Percentiles rank a stretch among this genome's conserved stretches.
Evolutionary conservation across 345 rosid species (phyloP).

Genomic region (Camelina laxa): DNA sequence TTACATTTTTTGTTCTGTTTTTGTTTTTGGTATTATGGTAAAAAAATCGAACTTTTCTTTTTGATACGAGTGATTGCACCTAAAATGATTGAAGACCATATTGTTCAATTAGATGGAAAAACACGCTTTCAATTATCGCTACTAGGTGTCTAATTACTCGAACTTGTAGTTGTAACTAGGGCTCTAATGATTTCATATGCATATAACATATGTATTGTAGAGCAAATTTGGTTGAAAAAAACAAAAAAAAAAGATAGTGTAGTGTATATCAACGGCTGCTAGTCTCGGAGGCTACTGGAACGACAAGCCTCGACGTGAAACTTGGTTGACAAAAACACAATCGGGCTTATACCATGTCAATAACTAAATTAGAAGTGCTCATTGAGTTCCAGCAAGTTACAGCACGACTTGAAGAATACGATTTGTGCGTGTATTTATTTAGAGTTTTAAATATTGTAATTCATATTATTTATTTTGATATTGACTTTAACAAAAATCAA

Average conservation of each 20-base stretch:
- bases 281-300: too few relatives aligned
- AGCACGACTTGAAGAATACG: background rate
- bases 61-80: background rate
- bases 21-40: background rate
- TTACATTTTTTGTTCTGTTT: background rate
- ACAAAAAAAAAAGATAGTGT: background rate
- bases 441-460: background rate
- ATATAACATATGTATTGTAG: background rate
- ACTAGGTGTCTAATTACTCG: background rate
- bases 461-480: background rate
- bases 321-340: background rate
- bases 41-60: background rate
- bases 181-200: background rate
- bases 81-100: background rate
- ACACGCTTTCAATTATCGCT: background rate
- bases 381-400: background rate
- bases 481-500: conserved; percentile 30
- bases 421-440: background rate
- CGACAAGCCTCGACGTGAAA: too few relatives aligned
- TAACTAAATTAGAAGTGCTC: background rate
- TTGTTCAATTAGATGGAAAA: background rate
- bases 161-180: background rate
- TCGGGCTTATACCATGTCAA: background rate
- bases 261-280: too few relatives aligned
- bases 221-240: background rate